Evolutionary conservation across 2,329 filamentous ascomycete species (phyloP).

Genomic region (Albifimbria verrucaria): DNA sequence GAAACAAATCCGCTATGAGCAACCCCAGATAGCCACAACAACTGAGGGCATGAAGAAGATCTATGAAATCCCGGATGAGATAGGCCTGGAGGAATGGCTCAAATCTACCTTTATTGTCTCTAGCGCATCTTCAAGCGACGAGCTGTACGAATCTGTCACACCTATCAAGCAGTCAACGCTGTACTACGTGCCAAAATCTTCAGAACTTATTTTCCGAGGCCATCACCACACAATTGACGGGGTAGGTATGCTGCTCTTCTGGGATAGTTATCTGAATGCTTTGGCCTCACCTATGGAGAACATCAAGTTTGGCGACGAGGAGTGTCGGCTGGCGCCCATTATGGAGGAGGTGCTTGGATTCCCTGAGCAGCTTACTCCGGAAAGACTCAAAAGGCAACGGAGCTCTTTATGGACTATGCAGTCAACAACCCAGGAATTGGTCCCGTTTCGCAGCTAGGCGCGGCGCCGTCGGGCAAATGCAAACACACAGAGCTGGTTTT

Average conservation of each 20-base stretch:
- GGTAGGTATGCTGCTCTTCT: slow-evolving; percentile 15
- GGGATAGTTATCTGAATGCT: slow-evolving; percentile 16
- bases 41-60: slow-evolving; percentile 13
- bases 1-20: slow-evolving; percentile 20
- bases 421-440: background rate
- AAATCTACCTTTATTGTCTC: slow-evolving; percentile 9
- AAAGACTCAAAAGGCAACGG: background rate
- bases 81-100: slow-evolving; percentile 13
- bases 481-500: background rate
- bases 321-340: slow-evolving; percentile 5
- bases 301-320: slow-evolving; percentile 8
- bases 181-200: slow-evolving; percentile 8
- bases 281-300: slow-evolving; percentile 5
- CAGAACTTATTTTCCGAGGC: slow-evolving; percentile 15
- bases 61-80: slow-evolving; percentile 15
- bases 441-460: background rate
- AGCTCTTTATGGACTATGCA: background rate
- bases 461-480: background rate
- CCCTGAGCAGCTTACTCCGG: background rate
- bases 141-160: slow-evolving; percentile 4
- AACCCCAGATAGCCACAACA: slow-evolving; percentile 17
- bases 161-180: slow-evolving; percentile 10
- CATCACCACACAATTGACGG: slow-evolving; percentile 21
- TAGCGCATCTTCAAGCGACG: slow-evolving; percentile 1
- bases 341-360: slow-evolving; percentile 5